Evolutionary conservation across 2,329 filamentous ascomycete species (phyloP), one percentile per base, ranked within the genome.

Genomic region (Colletotrichum lindemuthianum): DNA sequence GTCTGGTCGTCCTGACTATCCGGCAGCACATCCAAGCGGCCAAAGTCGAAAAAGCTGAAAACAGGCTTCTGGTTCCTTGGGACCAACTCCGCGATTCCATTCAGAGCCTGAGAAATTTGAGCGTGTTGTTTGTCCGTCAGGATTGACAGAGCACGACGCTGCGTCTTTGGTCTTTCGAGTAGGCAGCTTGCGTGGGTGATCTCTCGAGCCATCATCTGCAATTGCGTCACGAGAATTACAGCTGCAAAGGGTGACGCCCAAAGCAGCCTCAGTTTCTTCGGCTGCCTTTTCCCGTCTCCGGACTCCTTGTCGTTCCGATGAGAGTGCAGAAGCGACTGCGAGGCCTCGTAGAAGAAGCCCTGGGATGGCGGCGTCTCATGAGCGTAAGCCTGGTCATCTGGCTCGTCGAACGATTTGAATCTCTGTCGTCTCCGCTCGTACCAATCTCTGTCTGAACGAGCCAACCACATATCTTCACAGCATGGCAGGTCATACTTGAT

Each of bases 401-500:
- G 51, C 41, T 60, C 58, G 12, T 60, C 58, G 9, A 60, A 60
- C 7, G 58, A 60, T 15, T 60, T 60, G 43, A 60, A 60, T 11
- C 58, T 9, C 43, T 60, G 58, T 11, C 58, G 32, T 15, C 51
- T 8, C 43, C 51, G 45, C 34, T 60, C 50, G 24, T 36, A 60
- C 58, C 51, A 60, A 1, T 56, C 51, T 2, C 51, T 47, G 13
- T 60, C 58, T 2, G 58, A 60, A 8, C 58, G 58, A n/a, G 58
- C 58, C 1, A 56, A 44, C 58, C 58, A 60, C 5, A 56, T 60
- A 7, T 60, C 58, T 24, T 60, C 58, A 15, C 58, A 60, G 36
- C 58, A 60, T 8, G 58, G 58, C 2, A 60, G 43, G 9, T 60
- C 58, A 43, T 60, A 60, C 51, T 60, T 60, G 58, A 60, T 60